phyloP scores from a whole-genome alignment of 140 eudicot genomes.

The Oenanthe javanica region DNA sequence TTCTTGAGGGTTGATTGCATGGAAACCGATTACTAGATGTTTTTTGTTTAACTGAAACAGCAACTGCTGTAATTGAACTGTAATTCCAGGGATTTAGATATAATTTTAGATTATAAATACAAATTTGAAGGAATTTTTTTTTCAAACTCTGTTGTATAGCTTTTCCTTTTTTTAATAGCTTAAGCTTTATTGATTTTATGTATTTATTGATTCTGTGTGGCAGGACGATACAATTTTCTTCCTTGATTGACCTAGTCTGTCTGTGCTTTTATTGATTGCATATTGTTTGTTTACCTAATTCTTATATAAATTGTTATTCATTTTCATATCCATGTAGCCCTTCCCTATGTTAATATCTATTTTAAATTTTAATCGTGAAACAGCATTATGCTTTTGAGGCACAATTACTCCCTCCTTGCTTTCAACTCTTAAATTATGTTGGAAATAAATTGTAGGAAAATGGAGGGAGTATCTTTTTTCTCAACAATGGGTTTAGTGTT shows the following conservation, averaged over 20 bases:
- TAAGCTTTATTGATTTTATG: neutral
- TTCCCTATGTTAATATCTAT: neutral
- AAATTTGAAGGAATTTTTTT: neutral
- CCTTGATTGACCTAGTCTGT: neutral
- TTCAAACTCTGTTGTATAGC: neutral
- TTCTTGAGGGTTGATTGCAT: neutral
- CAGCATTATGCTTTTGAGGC: too few species aligned
- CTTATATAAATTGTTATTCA: too few species aligned
- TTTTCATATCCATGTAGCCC: neutral
- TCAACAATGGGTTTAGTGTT: neutral
- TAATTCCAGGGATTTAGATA: neutral
- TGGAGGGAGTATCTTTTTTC: neutral
- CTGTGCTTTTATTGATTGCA: neutral
- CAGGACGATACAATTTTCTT: neutral
- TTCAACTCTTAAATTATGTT: neutral
- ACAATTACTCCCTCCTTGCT: too few species aligned
- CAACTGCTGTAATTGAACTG: neutral
- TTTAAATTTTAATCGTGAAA: neutral
- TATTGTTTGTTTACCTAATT: neutral
- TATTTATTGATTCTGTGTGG: neutral
- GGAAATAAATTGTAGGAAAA: neutral
- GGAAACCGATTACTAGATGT: neutral
- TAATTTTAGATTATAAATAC: neutral
- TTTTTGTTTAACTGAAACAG: neutral
- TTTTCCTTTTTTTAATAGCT: neutral